Conservation (phyloP, 2,329 filamentous ascomycete genomes). For the Claviceps cyperi region DNA sequence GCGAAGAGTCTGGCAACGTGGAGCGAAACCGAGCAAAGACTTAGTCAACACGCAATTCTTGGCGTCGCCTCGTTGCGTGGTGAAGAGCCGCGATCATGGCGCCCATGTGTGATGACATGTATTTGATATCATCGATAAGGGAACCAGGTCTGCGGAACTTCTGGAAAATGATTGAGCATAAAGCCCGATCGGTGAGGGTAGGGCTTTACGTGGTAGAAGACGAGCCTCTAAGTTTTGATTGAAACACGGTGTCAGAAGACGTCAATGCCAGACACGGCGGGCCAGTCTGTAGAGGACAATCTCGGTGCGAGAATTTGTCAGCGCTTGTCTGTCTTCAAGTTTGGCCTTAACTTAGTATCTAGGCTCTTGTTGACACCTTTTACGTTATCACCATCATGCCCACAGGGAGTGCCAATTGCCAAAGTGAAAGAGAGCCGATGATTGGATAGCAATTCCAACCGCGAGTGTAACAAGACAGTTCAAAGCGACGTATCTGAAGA, state of each 20-base stretch:
- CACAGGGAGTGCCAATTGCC: not conserved
- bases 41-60: conserved; percentile 1
- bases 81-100: not conserved
- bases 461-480: too few relatives aligned
- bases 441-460: too few relatives aligned
- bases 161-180: too few relatives aligned
- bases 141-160: not conserved
- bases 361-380: not conserved
- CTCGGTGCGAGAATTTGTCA: not conserved
- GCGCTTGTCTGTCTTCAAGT: not conserved
- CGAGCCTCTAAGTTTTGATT: not conserved
- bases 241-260: not conserved
- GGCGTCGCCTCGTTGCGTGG: conserved; percentile 1
- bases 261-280: not conserved
- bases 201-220: not conserved
- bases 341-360: not conserved
- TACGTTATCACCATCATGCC: not conserved
- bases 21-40: conserved; percentile 6
- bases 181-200: conserved; percentile 3
- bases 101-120: not conserved
- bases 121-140: not conserved
- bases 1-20: conserved; percentile 7
- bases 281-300: not conserved
- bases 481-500: too few relatives aligned
- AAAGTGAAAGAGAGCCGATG: not conserved